Evolutionary conservation across 495 filamentous ascomycete genomes (phyloP).

Genomic region (Neurospora sp.): DNA sequence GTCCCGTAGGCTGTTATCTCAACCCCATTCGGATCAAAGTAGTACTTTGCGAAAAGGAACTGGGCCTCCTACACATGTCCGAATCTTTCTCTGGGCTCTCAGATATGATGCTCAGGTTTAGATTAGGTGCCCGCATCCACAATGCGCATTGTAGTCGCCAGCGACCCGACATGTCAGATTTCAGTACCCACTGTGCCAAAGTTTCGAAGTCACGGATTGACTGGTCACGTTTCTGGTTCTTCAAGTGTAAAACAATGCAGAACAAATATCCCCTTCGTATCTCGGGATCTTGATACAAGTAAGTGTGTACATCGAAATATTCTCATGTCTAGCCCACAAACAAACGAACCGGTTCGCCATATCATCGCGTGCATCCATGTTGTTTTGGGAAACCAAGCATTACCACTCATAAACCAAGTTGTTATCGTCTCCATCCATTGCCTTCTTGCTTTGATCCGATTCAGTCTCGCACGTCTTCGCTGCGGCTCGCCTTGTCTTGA

Average conservation of each 20-base stretch:
- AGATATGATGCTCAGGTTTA: neutral
- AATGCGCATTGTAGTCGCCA: neutral
- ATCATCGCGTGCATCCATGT: neutral
- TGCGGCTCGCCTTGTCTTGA: neutral
- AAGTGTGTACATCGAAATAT: neutral
- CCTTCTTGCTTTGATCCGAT: neutral
- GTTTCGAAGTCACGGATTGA: neutral
- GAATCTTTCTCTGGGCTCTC: neutral
- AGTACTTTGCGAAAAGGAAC: neutral
- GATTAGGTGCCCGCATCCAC: neutral
- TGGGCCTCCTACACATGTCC: neutral
- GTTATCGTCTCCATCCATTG: neutral
- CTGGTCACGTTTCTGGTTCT: neutral
- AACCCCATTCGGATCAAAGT: neutral
- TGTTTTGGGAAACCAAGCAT: neutral
- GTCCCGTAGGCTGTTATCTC: neutral
- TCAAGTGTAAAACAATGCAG: neutral
- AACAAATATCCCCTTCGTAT: neutral
- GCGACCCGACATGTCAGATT: neutral
- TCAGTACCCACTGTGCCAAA: neutral
- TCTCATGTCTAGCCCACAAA: neutral
- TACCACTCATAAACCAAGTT: neutral
- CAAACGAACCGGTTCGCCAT: neutral
- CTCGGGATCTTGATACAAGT: neutral
- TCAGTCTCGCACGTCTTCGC: neutral